Conservation (phyloP, 805 yeast genomes). For the Metschnikowia lochheadii region DNA sequence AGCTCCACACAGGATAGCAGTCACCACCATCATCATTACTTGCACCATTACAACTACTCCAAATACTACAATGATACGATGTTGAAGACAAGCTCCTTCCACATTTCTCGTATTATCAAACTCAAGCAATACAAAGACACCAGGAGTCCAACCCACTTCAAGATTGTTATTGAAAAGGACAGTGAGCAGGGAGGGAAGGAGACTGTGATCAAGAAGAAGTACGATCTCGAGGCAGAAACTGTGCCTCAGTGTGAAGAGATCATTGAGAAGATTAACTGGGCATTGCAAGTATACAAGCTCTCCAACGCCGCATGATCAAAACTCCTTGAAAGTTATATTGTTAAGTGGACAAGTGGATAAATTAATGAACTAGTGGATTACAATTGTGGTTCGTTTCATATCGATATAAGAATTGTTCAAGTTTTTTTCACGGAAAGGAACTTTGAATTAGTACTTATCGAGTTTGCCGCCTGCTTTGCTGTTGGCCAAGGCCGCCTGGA, state of each 20-base stretch:
- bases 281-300: slow-evolving; percentile 52
- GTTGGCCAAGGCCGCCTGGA: neutral
- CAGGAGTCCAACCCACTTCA: slow-evolving; percentile 74
- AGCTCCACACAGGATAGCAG: slow-evolving; percentile 11
- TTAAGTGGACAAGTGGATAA: too few relatives aligned
- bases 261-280: slow-evolving; percentile 60
- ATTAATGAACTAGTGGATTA: too few relatives aligned
- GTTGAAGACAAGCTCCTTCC: slow-evolving; percentile 83
- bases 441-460: neutral
- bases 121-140: slow-evolving; percentile 63
- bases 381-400: too few relatives aligned
- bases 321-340: too few relatives aligned
- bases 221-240: slow-evolving; percentile 76
- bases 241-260: slow-evolving; percentile 66
- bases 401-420: too few relatives aligned
- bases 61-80: slow-evolving; percentile 57
- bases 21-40: slow-evolving; percentile 34
- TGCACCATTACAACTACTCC: slow-evolving; percentile 37
- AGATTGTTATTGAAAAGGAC: slow-evolving; percentile 56
- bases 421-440: neutral
- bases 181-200: slow-evolving; percentile 40
- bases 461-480: neutral
- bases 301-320: slow-evolving; percentile 5
- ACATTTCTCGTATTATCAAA: slow-evolving; percentile 69
- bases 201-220: slow-evolving; percentile 67